Evolutionary conservation across 805 yeast species (phyloP), one percentile per base, ranked within the genome.

Genomic region (Cephaloascus fragrans): DNA sequence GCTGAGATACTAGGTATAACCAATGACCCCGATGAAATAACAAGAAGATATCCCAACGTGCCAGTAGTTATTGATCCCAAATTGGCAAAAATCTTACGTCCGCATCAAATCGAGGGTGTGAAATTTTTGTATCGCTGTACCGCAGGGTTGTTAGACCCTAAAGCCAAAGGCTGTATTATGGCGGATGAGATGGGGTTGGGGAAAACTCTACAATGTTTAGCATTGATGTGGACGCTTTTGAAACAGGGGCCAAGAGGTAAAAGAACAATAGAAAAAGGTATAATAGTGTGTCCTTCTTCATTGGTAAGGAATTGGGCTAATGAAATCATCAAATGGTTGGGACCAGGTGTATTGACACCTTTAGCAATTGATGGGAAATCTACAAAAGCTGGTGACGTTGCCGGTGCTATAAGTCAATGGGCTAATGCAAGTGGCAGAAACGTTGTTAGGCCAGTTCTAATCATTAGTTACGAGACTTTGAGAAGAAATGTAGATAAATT

Each of bases 121-220:
- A 77, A 85, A 56, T 93, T 93, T 55, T 62, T 93, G 41, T 93
- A 88, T 52, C 64, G 89, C 40, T 90, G 98, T 59, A 87, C 95
- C 0, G 73, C 96, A 1, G 98, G 98, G 0, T 60, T 89, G 26
- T 73, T 81, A 19, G 87, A 83, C 54, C 73, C 86, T 5, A 69
- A 82, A 26, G 97, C 97, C 0, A 77, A 83, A 51, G 98, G 98
- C 3, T 90, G 97, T 53, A 90, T 90, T 37, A 90, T 90, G 97
- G 97, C 97, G 0, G 97, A 88, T 61, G 97, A 85, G 57, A 88
- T 88, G 97, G 97, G 96, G 3, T 66, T 87, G 32, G 96, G 96
- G 19, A 87, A 87, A 54, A 87, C 96, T 1, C 65, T 87, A 19
- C 96, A 87, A 55, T 90, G 97, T 57, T 71, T 90, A 26, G 71